Conservation (phyloP, 2,329 filamentous ascomycete genomes). For the Venturia asperata region DNA sequence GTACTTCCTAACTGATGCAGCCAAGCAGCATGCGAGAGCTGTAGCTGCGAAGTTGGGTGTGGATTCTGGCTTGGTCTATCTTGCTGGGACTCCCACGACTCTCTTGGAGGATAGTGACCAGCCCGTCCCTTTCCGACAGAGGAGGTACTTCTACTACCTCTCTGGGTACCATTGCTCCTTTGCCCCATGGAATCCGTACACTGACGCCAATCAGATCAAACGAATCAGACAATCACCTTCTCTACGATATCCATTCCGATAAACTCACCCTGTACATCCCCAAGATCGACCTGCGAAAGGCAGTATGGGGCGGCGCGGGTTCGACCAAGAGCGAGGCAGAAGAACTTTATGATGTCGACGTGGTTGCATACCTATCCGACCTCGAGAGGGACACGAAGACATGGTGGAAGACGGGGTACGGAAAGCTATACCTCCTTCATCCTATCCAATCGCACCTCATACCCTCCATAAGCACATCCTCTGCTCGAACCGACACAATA, state of each 20-base stretch:
- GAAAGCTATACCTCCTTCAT: slow-evolving; percentile 34
- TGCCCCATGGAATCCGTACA: background rate
- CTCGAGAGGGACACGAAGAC: slow-evolving; percentile 28
- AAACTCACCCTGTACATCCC: slow-evolving; percentile 67
- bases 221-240: slow-evolving; percentile 48
- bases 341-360: slow-evolving; percentile 60
- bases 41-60: slow-evolving; percentile 33
- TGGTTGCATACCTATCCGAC: slow-evolving; percentile 50
- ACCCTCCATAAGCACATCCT: slow-evolving; percentile 14
- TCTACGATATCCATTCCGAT: slow-evolving; percentile 54
- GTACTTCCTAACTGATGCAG: slow-evolving; percentile 22
- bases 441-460: slow-evolving; percentile 30
- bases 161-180: slow-evolving; percentile 38
- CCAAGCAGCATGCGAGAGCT: slow-evolving; percentile 35
- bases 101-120: slow-evolving; percentile 54
- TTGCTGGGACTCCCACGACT: slow-evolving; percentile 45
- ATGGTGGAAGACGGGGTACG: slow-evolving; percentile 28
- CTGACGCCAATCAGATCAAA: slow-evolving; percentile 30
- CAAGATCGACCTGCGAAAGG: slow-evolving; percentile 53
- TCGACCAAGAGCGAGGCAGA: slow-evolving; percentile 51
- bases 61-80: slow-evolving; percentile 46
- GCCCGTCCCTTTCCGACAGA: slow-evolving; percentile 49
- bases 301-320: slow-evolving; percentile 58
- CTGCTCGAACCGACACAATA: slow-evolving; percentile 9
- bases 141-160: slow-evolving; percentile 56